Conservation (phyloP, 1,284 basidiomycete genomes). For the Golubevia sp. region DNA sequence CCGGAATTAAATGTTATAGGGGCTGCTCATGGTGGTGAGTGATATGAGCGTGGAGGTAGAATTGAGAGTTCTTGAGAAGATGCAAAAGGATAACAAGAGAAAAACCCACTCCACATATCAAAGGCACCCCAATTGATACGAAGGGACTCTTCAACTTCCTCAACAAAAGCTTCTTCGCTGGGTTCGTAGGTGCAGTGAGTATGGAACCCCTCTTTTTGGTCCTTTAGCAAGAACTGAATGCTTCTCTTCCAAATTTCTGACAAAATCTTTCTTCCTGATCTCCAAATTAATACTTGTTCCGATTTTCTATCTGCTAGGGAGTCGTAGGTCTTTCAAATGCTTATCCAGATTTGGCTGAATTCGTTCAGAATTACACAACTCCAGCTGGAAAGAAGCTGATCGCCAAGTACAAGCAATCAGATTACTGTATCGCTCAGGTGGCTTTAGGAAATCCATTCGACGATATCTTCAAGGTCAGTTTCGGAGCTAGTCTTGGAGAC, state of each 20-base stretch:
- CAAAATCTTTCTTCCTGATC: no score
- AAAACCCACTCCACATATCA: neutral
- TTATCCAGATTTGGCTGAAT: conserved; percentile 22
- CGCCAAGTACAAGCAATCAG: conserved; percentile 11
- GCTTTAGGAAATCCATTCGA: conserved; percentile 15
- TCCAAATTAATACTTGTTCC: no score
- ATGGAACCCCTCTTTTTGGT: neutral
- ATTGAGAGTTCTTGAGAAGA: no score
- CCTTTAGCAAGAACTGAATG: no score
- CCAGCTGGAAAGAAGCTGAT: conserved; percentile 14
- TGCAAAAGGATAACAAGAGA: no score
- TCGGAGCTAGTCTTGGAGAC: no score
- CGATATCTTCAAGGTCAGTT: no score
- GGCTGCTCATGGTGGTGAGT: conserved; percentile 30
- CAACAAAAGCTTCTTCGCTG: conserved; percentile 29
- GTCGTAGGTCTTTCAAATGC: conserved; percentile 23
- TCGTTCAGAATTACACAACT: conserved; percentile 13
- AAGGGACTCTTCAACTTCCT: conserved; percentile 23
- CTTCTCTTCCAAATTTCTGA: no score
- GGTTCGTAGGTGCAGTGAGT: conserved; percentile 24
- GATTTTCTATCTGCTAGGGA: conserved; percentile 10
- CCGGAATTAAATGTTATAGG: conserved; percentile 44
- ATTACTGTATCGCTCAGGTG: conserved; percentile 22
- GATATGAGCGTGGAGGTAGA: no score
- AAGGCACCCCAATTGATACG: conserved; percentile 21